Evolutionary conservation across 2,329 filamentous ascomycete species (phyloP).

Genomic region (Penicillium sp.): DNA sequence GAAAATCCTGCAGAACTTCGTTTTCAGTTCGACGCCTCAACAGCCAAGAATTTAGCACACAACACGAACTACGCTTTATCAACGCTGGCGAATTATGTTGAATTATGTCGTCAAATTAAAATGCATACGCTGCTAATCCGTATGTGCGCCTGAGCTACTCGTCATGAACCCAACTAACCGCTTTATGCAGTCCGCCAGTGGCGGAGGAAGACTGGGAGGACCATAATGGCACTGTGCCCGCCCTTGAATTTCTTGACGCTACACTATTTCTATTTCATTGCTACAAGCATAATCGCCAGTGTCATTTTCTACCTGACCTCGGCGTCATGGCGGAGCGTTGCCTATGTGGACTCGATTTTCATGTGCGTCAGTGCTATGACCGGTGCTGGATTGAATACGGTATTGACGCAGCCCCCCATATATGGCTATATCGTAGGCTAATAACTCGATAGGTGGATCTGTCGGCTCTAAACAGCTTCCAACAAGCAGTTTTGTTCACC

Average conservation of each 20-base stretch:
- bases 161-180: not conserved
- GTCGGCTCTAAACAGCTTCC: constrained; percentile 56
- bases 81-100: not conserved
- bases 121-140: constrained; percentile 5
- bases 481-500: constrained; percentile 58
- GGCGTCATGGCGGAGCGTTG: constrained; percentile 44
- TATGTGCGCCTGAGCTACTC: not conserved
- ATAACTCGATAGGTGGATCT: constrained; percentile 34
- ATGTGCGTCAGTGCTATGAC: constrained; percentile 59
- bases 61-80: not conserved
- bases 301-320: constrained; percentile 52
- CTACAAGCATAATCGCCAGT: constrained; percentile 48
- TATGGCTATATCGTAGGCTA: not conserved
- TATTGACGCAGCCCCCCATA: constrained; percentile 12
- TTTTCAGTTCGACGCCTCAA: not conserved
- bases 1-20: not conserved
- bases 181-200: constrained; percentile 16
- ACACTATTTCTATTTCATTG: constrained; percentile 60
- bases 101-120: not conserved
- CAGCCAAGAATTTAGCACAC: not conserved
- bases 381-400: constrained; percentile 58
- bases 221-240: constrained; percentile 24
- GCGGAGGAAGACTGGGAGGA: constrained; percentile 16
- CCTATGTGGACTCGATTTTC: constrained; percentile 59
- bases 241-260: constrained; percentile 54